A percentile compares a stretch with the other conserved stretches of the same genome.
Evolutionary conservation across 2,329 filamentous ascomycete species (phyloP).

Genomic region (Botrytis sinoallii): DNA sequence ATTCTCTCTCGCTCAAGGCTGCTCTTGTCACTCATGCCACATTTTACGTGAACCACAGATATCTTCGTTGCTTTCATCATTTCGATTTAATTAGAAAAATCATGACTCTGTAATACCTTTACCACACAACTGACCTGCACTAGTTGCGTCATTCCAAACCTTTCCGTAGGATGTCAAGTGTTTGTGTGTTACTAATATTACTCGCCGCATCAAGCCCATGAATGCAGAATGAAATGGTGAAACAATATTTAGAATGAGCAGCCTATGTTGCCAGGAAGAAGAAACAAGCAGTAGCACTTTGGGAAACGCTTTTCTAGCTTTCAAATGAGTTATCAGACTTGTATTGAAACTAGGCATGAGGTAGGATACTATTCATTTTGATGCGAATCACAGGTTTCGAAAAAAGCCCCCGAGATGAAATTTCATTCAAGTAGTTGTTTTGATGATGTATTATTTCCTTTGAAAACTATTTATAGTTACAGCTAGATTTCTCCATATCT

Average conservation of each 20-base stretch:
- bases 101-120: background rate
- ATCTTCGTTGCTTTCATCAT: background rate
- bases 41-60: background rate
- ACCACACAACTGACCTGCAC: background rate
- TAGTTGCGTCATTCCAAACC: accelerated
- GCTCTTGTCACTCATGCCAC: accelerated
- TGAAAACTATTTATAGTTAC: too few species aligned
- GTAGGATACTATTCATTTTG: background rate
- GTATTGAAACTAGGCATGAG: background rate
- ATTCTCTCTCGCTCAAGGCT: background rate
- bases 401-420: too few species aligned
- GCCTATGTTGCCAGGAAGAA: background rate
- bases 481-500: too few species aligned
- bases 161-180: background rate
- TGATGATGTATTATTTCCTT: too few species aligned
- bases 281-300: background rate
- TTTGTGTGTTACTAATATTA: background rate
- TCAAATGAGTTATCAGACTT: background rate
- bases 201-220: background rate
- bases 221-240: background rate
- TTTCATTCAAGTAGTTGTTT: too few species aligned
- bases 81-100: background rate
- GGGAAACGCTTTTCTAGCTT: background rate
- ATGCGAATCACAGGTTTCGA: background rate
- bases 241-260: background rate